These are phyloP conservation scores for Blastosporella zonata DNA, from an alignment of 1,284 basidiomycete genomes.

Conservation along the genomic window DNA sequence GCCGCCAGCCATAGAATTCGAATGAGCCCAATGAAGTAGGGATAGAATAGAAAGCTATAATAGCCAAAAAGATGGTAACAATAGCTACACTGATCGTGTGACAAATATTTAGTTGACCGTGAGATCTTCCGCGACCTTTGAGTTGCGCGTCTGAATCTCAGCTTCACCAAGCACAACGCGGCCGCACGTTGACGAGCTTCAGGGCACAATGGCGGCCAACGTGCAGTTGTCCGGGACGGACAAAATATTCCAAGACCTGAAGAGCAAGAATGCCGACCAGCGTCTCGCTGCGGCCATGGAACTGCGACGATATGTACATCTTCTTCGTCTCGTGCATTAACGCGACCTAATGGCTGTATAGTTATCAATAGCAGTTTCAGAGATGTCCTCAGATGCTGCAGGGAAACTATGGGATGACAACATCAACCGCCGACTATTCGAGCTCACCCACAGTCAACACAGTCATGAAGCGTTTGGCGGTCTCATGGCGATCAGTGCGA, in stretches of 20 bases:
- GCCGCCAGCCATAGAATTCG: too few relatives aligned
- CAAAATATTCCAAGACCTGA: conserved; percentile 64
- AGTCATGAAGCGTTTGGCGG: conserved; percentile 78
- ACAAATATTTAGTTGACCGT: background rate
- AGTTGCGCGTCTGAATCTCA: background rate
- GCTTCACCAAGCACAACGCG: background rate
- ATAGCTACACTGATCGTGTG: too few relatives aligned
- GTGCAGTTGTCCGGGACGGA: conserved; percentile 55
- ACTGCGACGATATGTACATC: conserved; percentile 65
- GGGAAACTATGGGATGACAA: conserved; percentile 80
- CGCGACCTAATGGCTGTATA: conserved; percentile 28
- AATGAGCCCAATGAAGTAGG: too few relatives aligned
- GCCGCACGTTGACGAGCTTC: conserved; percentile 3
- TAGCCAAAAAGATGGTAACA: too few relatives aligned
- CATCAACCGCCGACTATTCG: conserved; percentile 77
- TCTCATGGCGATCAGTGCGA: conserved; percentile 75
- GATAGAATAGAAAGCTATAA: too few relatives aligned
- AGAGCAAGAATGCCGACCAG: conserved; percentile 59
- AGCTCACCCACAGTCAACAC: conserved; percentile 79
- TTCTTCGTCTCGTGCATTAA: conserved; percentile 7
- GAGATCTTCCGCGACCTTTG: background rate
- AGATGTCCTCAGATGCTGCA: conserved; percentile 74
- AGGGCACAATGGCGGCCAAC: conserved; percentile 52
- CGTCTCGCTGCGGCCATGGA: conserved; percentile 64
- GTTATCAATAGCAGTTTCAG: conserved; percentile 69